Evolutionary conservation across 768 basidiomycete species (phyloP).

Genomic region (Amyloporia xantha): DNA sequence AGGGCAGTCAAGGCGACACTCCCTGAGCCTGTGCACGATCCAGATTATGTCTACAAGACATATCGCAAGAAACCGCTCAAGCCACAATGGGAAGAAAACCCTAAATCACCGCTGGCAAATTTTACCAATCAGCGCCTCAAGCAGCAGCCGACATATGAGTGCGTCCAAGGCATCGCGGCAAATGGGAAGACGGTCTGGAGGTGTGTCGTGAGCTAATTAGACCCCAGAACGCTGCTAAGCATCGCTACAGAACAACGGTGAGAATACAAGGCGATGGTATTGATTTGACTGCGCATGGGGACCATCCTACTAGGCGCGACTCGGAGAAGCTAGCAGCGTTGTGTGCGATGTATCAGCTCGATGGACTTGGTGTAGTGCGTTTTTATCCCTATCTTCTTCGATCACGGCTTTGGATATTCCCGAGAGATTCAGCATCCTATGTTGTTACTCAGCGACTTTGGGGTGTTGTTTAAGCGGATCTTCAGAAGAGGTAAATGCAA

Average conservation of each 20-base stretch:
- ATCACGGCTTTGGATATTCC: too few relatives aligned
- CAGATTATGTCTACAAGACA: conserved; percentile 23
- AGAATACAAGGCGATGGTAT: conserved; percentile 5
- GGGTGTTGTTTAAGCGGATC: too few relatives aligned
- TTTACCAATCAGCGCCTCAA: conserved; percentile 20
- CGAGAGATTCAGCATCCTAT: too few relatives aligned
- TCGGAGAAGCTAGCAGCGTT: conserved; percentile 74
- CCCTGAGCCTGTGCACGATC: conserved; percentile 32
- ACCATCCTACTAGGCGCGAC: conserved; percentile 49
- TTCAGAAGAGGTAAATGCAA: too few relatives aligned
- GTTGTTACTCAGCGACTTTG: too few relatives aligned
- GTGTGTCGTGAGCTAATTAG: conserved; percentile 20
- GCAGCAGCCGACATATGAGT: conserved; percentile 23
- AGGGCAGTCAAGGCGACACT: conserved; percentile 10
- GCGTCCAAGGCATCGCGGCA: conserved; percentile 21
- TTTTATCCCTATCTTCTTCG: not conserved
- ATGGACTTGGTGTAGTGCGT: conserved; percentile 58
- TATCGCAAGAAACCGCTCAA: conserved; percentile 25
- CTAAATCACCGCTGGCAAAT: conserved; percentile 48
- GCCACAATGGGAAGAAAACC: conserved; percentile 32
- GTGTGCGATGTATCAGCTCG: conserved; percentile 66
- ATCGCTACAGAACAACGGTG: conserved; percentile 9
- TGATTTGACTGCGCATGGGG: conserved; percentile 17
- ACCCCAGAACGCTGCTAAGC: not conserved
- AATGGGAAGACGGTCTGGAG: conserved; percentile 36